A percentile compares a stretch with the other conserved stretches of the same genome.
Evolutionary conservation across 805 yeast genomes (phyloP).

Genomic region (Lachancea quebecensis): DNA sequence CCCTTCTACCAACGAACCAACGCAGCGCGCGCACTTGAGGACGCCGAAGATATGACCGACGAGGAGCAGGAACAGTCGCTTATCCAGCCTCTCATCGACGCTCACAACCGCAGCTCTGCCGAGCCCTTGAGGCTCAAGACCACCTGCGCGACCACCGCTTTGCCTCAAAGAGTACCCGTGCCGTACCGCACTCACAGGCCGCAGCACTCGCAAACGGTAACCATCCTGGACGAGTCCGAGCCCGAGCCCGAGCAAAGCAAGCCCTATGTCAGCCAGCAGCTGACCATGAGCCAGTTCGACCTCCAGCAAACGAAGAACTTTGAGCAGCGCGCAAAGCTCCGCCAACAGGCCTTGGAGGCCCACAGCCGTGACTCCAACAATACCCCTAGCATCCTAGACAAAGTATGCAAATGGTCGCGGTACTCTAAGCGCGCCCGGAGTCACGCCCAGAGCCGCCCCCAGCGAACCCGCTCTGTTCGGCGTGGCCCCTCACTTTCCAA

Average conservation of each 20-base stretch:
- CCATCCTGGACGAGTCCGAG: slow-evolving; percentile 1
- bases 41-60: slow-evolving; percentile 6
- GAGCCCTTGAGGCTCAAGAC: not conserved
- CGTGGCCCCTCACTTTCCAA: slow-evolving; percentile 5
- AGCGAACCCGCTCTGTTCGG: not conserved
- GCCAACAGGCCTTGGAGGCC: slow-evolving; percentile 2
- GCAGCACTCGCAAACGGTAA: slow-evolving; percentile 4
- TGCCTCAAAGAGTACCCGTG: not conserved
- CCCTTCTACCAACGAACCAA: not conserved
- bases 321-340: slow-evolving; percentile 4
- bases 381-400: slow-evolving; percentile 2
- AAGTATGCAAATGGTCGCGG: slow-evolving; percentile 9
- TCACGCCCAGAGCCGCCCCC: not conserved
- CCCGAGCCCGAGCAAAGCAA: not conserved
- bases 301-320: slow-evolving; percentile 13
- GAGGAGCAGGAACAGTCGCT: slow-evolving; percentile 8
- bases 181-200: not conserved
- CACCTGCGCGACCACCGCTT: not conserved
- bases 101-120: not conserved
- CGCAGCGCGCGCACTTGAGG: not conserved
- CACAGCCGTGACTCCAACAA: not conserved
- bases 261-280: not conserved
- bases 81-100: slow-evolving; percentile 6
- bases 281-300: slow-evolving; percentile 10
- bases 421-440: slow-evolving; percentile 1